Percentiles rank a stretch among this genome's conserved stretches.
These are phyloP conservation scores for Penicillium cataractarum DNA, from an alignment of 495 filamentous ascomycete genomes.

Conservation along the genomic window DNA sequence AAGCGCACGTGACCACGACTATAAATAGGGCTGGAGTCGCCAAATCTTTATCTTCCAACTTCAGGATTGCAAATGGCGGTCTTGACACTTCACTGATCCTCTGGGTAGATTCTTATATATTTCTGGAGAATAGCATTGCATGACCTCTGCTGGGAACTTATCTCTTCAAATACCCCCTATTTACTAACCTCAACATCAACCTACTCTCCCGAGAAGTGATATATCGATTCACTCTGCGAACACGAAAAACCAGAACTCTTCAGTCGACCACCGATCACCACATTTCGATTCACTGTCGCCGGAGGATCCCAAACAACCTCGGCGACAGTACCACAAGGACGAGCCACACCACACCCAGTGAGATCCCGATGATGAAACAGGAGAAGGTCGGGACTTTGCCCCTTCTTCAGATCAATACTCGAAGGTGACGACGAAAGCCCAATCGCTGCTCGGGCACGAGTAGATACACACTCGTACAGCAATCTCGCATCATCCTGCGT, in stretches of 20 bases:
- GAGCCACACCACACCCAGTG: slow-evolving; percentile 33
- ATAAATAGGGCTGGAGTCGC: neutral
- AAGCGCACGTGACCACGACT: neutral
- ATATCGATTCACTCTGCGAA: neutral
- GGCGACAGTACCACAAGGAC: slow-evolving; percentile 35
- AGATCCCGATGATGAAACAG: slow-evolving; percentile 37
- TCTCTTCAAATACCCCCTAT: too few species aligned
- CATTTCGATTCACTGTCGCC: slow-evolving; percentile 25
- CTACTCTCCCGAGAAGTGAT: neutral
- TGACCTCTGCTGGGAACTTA: too few species aligned
- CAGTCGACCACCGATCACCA: slow-evolving; percentile 28
- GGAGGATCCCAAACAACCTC: slow-evolving; percentile 48
- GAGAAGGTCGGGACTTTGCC: slow-evolving; percentile 29
- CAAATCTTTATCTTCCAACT: neutral
- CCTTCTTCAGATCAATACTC: slow-evolving; percentile 16
- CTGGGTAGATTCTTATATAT: too few species aligned
- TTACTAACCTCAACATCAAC: neutral
- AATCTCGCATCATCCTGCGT: slow-evolving; percentile 59
- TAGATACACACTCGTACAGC: slow-evolving; percentile 65
- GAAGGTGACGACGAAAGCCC: slow-evolving; percentile 21
- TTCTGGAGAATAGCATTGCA: too few species aligned
- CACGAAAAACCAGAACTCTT: neutral
- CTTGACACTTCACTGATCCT: too few species aligned
- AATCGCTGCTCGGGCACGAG: slow-evolving; percentile 53
- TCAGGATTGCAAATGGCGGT: too few species aligned